Conservation (phyloP, 805 yeast species). For the Zygoascus tannicola region DNA sequence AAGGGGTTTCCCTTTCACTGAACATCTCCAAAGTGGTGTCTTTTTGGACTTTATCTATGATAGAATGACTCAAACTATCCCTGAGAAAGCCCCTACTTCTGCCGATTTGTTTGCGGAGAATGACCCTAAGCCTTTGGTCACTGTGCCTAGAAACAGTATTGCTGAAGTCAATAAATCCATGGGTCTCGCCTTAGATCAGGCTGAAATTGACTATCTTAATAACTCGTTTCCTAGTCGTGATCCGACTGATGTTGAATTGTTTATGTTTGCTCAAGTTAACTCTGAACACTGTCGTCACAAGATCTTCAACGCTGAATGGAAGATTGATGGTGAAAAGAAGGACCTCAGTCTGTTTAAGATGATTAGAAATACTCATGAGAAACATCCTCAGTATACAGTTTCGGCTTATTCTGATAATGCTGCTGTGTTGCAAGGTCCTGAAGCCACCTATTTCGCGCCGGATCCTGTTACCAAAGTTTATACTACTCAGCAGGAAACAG, state of each 20-base stretch:
- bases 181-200: constrained; percentile 90
- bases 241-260: constrained; percentile 95
- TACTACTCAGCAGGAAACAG: constrained; percentile 64
- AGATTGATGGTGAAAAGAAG: constrained; percentile 73
- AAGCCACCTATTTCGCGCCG: constrained; percentile 72
- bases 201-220: constrained; percentile 78
- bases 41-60: constrained; percentile 70
- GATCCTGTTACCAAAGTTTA: constrained; percentile 63
- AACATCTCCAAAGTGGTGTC: constrained; percentile 44
- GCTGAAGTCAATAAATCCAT: constrained; percentile 68
- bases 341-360: constrained; percentile 75
- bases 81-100: constrained; percentile 52
- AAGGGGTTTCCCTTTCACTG: constrained; percentile 58
- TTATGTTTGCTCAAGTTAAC: constrained; percentile 99
- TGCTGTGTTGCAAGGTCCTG: constrained; percentile 83
- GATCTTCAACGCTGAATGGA: constrained; percentile 98
- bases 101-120: constrained; percentile 63
- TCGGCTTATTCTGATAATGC: constrained; percentile 97
- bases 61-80: constrained; percentile 77
- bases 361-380: constrained; percentile 88
- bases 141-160: constrained; percentile 46
- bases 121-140: constrained; percentile 69
- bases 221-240: constrained; percentile 79
- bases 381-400: constrained; percentile 71
- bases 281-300: constrained; percentile 99